A percentile compares a stretch with the other conserved stretches of the same genome.
Evolutionary conservation across 176 grass and related monocot species (phyloP).

Genomic region (Ananas comosus): DNA sequence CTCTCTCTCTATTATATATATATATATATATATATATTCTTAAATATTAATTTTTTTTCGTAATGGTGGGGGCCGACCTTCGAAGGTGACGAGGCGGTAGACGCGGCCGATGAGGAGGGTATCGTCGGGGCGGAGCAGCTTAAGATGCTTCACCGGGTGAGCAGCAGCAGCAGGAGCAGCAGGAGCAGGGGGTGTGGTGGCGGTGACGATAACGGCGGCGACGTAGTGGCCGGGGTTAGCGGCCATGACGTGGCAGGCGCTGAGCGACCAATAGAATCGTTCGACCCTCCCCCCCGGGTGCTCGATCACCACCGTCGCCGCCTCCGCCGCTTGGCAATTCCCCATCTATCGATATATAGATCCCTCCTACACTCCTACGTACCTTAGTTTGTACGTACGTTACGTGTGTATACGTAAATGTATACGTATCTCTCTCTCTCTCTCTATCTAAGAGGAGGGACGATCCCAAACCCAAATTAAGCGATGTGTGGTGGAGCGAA

Average conservation of each 20-base stretch:
- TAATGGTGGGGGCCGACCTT: constrained; percentile 33
- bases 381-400: no score
- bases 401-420: no score
- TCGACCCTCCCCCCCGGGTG: constrained; percentile 58
- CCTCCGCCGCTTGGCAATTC: constrained; percentile 91
- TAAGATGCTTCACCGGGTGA: constrained; percentile 61
- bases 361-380: no score
- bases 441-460: no score
- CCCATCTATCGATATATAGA: constrained; percentile 54
- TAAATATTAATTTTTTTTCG: no score
- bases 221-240: constrained; percentile 89
- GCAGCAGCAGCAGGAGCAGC: background rate
- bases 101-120: constrained; percentile 69
- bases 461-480: no score
- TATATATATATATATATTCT: no score
- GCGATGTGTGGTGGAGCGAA: no score
- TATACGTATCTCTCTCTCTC: no score
- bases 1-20: no score
- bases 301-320: constrained; percentile 66
- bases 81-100: constrained; percentile 94
- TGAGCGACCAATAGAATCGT: constrained; percentile 52
- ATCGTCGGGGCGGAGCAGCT: constrained; percentile 92
- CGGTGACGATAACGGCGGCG: constrained; percentile 49
- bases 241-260: constrained; percentile 64
- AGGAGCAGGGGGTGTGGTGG: constrained; percentile 1